Evolutionary conservation across 1,139 yeast genomes (phyloP), one percentile per base, ranked within the genome.

Genomic region (Scheffersomyces quercinus): DNA sequence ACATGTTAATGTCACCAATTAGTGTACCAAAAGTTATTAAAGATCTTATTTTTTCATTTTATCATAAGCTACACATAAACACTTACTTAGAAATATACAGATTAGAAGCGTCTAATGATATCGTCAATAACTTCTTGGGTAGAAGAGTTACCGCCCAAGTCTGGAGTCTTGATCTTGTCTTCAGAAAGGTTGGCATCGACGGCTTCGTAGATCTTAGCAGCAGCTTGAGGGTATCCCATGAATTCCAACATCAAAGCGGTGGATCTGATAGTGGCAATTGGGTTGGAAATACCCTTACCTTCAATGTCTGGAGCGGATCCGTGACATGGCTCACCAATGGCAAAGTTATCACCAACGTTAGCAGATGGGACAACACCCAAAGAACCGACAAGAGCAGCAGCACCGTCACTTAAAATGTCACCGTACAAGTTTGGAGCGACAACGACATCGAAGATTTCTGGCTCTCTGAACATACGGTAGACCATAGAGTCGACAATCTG

Each of bases 401-500:
- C 99, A 68, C 99, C 99, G 64, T 93, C 99, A 55, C 96, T 87
- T 57, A 95, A 77, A 56, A 93, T 90, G 68, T 93, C 99, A 65
- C 99, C 99, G 68, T 93, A 93, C 65, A 93, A 79, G 78, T 95
- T 93, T 60, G 99, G 99, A 49, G 98, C 99, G 43, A 93, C 99
- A 35, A 93, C 95, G 46, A 95, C 99, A 62, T 93, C 99, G 60
- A 93, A 93, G 64, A 87, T 84, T 63, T 90, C 91, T 42, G 99
- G 99, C 69, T 93, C 97, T 70, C 97, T 84, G 83, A 93, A 93
- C 91, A 93, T 82, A 67, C 96, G 82, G 82, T 93, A 93, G 47
- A 93, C 99, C 99, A 95, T 93, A 24, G 98, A 90, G 74, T 93
- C 99, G 40, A 93, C 98, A 64, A 93, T 91, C 75, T 93, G 99